Conservation (phyloP, 2,329 filamentous ascomycete species). For the Neofusicoccum sp. region DNA sequence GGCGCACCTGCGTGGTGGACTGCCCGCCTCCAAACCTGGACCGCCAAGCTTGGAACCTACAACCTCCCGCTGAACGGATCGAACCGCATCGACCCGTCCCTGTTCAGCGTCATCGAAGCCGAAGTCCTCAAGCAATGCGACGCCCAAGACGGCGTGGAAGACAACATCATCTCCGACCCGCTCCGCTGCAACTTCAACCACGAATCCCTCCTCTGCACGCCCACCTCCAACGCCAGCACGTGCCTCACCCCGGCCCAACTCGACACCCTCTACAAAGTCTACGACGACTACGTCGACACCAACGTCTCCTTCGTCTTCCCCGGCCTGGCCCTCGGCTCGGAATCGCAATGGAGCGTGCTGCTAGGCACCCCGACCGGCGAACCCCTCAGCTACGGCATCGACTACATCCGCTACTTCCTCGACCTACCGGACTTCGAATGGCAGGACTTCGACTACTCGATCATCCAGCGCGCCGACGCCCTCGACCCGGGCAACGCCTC, state of each 20-base stretch:
- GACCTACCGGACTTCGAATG: conserved; percentile 38
- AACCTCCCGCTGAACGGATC: conserved; percentile 8
- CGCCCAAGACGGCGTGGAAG: conserved; percentile 8
- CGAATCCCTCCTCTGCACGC: conserved; percentile 3
- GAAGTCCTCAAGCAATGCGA: conserved; percentile 16
- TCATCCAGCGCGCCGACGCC: conserved; percentile 39
- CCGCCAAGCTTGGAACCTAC: conserved; percentile 40
- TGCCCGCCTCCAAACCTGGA: conserved; percentile 47
- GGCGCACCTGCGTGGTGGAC: conserved; percentile 55
- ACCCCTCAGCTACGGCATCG: conserved; percentile 36
- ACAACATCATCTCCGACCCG: conserved; percentile 11
- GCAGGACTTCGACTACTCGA: conserved; percentile 39
- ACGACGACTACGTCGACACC: conserved; percentile 39
- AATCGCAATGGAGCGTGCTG: conserved; percentile 32
- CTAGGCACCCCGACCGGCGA: conserved; percentile 24
- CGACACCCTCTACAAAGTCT: conserved; percentile 7
- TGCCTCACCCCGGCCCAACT: conserved; percentile 12
- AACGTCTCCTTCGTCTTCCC: conserved; percentile 45
- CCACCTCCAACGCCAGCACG: neutral
- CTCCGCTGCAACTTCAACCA: conserved; percentile 14
- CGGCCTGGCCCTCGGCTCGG: conserved; percentile 38
- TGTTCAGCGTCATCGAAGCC: conserved; percentile 10
- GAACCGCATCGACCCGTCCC: conserved; percentile 3
- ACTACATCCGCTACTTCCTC: conserved; percentile 46
- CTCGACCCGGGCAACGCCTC: conserved; percentile 50